Evolutionary conservation across 257 asterid species (phyloP).

Genomic region (Solanum clarkiae): DNA sequence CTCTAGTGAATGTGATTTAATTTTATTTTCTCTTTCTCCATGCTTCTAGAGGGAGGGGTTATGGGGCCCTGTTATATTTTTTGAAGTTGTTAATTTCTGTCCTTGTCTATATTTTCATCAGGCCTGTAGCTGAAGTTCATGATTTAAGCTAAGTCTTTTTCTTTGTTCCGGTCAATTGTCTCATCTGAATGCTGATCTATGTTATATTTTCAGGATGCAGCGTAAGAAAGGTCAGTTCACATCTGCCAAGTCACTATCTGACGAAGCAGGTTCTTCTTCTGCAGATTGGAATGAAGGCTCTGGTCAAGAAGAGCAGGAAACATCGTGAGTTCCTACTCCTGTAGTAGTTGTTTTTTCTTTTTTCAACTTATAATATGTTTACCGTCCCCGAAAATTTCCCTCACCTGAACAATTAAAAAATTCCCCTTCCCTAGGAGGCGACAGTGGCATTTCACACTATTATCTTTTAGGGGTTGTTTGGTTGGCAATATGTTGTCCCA

Average conservation of each 20-base stretch:
- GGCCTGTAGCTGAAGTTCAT: not conserved
- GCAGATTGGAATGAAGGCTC: conserved; percentile 62
- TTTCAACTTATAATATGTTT: not conserved
- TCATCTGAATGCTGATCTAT: not conserved
- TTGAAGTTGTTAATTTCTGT: not conserved
- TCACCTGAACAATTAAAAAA: not conserved
- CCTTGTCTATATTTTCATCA: not conserved
- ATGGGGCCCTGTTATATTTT: not conserved
- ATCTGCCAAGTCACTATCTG: conserved; percentile 64
- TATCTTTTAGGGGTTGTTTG: not conserved
- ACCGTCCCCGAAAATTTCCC: not conserved
- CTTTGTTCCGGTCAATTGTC: not conserved
- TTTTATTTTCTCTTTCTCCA: not conserved
- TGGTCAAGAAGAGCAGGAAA: conserved; percentile 80
- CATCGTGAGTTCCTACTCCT: conserved; percentile 40
- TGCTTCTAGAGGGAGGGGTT: not conserved
- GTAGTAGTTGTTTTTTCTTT: not conserved
- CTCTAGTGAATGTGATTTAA: not conserved
- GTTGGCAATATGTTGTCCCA: too few relatives aligned
- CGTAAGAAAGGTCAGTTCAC: conserved; percentile 98
- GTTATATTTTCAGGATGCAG: conserved; percentile 66
- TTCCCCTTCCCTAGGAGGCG: not conserved
- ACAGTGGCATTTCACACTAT: not conserved
- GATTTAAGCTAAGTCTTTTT: not conserved
- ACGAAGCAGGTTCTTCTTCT: conserved; percentile 71